A percentile compares a stretch with the other conserved stretches of the same genome.
Evolutionary conservation across 805 yeast species (phyloP).

Genomic region (Wickerhamiella dianesei): DNA sequence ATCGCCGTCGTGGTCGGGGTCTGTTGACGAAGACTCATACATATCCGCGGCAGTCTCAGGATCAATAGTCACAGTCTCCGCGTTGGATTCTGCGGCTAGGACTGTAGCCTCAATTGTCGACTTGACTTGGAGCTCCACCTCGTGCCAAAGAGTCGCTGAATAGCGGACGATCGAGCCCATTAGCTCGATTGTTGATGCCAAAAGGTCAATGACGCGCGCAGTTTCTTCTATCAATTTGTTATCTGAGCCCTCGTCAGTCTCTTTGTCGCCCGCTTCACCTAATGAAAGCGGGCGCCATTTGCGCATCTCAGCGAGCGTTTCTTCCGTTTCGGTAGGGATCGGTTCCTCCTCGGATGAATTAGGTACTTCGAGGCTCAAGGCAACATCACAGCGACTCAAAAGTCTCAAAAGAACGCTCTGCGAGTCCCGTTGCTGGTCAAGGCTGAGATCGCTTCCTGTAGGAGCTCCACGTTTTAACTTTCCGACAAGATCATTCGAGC

Average conservation of each 20-base stretch:
- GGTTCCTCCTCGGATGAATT: neutral
- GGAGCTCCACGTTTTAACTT: neutral
- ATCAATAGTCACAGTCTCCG: conserved; percentile 11
- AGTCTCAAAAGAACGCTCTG: neutral
- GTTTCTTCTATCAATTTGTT: conserved; percentile 3
- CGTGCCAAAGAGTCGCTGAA: conserved; percentile 13
- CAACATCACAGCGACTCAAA: neutral
- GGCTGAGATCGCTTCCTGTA: neutral
- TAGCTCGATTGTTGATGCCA: conserved; percentile 10
- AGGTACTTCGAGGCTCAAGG: neutral
- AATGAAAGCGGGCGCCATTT: neutral
- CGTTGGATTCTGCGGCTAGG: conserved; percentile 15
- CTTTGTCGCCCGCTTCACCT: neutral
- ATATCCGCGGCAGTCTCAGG: conserved; percentile 1
- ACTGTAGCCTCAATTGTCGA: conserved; percentile 16
- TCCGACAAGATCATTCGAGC: neutral
- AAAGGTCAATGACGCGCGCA: conserved; percentile 1
- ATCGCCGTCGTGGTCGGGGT: neutral
- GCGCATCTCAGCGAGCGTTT: neutral
- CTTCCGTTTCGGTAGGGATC: neutral
- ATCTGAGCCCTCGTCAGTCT: neutral
- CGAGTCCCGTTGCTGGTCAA: neutral
- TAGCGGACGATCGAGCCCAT: conserved; percentile 8
- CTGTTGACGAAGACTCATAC: neutral
- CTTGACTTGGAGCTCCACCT: conserved; percentile 15